phyloP scores from a whole-genome alignment of 345 rosid genomes.

The Camelina laxa region DNA sequence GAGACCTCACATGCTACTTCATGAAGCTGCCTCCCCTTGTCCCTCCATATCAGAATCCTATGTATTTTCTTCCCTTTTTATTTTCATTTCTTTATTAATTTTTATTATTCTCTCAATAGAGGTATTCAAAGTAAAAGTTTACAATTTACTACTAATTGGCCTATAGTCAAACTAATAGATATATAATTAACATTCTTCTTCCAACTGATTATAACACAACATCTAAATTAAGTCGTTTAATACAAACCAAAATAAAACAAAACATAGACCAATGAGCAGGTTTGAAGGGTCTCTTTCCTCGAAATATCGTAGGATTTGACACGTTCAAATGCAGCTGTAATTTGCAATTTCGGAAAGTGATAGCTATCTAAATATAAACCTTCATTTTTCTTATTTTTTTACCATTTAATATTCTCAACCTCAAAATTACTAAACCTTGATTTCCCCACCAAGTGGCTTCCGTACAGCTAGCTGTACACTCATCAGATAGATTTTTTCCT shows the following conservation, averaged over 20 bases:
- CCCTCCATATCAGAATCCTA: constrained; percentile 43
- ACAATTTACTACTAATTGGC: not conserved
- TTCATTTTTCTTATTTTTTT: not conserved
- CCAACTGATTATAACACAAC: not conserved
- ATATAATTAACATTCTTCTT: not conserved
- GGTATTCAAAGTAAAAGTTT: not conserved
- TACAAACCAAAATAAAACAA: not conserved
- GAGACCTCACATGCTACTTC: constrained; percentile 48
- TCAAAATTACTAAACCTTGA: constrained; percentile 7
- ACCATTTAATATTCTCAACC: not conserved
- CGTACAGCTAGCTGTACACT: constrained; percentile 44
- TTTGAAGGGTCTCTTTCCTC: constrained; percentile 31
- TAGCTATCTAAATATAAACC: not conserved
- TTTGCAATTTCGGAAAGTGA: constrained; percentile 32
- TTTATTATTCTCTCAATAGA: not conserved
- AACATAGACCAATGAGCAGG: constrained; percentile 32
- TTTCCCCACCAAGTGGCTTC: constrained; percentile 36
- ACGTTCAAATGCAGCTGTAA: constrained; percentile 42
- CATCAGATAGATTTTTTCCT: not conserved
- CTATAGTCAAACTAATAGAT: not conserved
- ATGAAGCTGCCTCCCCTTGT: constrained; percentile 40
- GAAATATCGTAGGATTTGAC: constrained; percentile 34
- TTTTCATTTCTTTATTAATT: not conserved
- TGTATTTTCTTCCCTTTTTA: constrained; percentile 29
- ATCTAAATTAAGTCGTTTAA: constrained; percentile 15